phyloP scores from a whole-genome alignment of 202 grass and related monocot species.

The Dendrocalamus latiflorus region DNA sequence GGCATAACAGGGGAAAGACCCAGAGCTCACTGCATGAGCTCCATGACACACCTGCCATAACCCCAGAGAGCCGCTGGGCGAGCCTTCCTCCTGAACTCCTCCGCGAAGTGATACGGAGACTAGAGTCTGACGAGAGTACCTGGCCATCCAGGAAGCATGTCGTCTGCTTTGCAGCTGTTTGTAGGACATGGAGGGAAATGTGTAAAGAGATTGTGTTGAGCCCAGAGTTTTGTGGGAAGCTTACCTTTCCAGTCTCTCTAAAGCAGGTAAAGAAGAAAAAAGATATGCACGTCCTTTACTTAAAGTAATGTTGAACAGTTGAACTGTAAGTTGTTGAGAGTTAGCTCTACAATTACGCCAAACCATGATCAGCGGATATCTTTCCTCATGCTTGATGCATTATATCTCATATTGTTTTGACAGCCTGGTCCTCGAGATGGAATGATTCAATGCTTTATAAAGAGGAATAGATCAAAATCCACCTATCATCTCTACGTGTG shows the following conservation, averaged over 20 bases:
- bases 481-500: slow-evolving; percentile 92
- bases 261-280: slow-evolving; percentile 61
- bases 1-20: slow-evolving; percentile 55
- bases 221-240: slow-evolving; percentile 81
- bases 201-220: slow-evolving; percentile 91
- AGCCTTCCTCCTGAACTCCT: slow-evolving; percentile 89
- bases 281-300: neutral
- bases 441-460: slow-evolving; percentile 95
- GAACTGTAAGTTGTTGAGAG: neutral
- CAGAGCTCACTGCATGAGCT: slow-evolving; percentile 67
- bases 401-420: slow-evolving; percentile 31
- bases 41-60: slow-evolving; percentile 46
- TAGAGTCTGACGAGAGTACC: slow-evolving; percentile 72
- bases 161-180: slow-evolving; percentile 83
- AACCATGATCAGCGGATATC: neutral
- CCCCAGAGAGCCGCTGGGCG: slow-evolving; percentile 74
- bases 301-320: neutral
- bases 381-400: slow-evolving; percentile 11
- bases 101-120: slow-evolving; percentile 68
- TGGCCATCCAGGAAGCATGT: slow-evolving; percentile 91
- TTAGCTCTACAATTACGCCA: neutral
- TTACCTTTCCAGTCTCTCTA: slow-evolving; percentile 88
- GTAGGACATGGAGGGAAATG: slow-evolving; percentile 94
- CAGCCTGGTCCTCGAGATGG: slow-evolving; percentile 94
- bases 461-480: slow-evolving; percentile 90